These are phyloP conservation scores for Chalciporus pseudorubinellus DNA, from an alignment of 768 basidiomycete genomes.

Conservation along the genomic window DNA sequence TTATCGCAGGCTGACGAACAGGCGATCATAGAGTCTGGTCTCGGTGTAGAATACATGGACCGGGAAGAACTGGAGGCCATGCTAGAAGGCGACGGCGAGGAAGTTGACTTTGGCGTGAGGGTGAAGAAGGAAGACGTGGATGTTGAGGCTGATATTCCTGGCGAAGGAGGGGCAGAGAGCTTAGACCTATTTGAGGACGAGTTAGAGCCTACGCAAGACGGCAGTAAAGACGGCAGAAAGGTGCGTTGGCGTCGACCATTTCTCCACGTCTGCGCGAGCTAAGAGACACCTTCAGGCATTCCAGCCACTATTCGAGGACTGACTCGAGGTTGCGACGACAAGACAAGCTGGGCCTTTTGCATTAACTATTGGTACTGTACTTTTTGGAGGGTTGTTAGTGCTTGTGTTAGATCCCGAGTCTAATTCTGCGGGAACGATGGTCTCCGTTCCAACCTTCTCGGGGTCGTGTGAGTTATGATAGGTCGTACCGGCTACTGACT, in stretches of 20 bases:
- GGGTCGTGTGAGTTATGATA: too few species aligned
- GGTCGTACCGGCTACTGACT: not conserved
- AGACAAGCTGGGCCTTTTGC: not conserved
- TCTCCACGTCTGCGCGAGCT: not conserved
- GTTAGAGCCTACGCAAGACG: constrained; percentile 33
- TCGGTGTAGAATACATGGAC: constrained; percentile 68
- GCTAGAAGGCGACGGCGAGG: constrained; percentile 35
- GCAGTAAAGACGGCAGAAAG: constrained; percentile 22
- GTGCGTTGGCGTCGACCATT: constrained; percentile 4
- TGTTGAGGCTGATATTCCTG: not conserved
- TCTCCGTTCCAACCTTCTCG: not conserved
- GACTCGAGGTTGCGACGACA: constrained; percentile 1
- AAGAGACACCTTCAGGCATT: constrained; percentile 20
- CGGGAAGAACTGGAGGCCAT: constrained; percentile 54
- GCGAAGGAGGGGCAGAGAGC: constrained; percentile 18
- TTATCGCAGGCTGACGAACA: constrained; percentile 55
- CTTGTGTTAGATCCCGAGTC: too few species aligned
- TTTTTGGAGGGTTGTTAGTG: not conserved
- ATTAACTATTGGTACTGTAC: not conserved
- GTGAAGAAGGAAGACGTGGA: constrained; percentile 2
- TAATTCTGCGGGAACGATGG: too few species aligned
- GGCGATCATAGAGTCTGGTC: constrained; percentile 55
- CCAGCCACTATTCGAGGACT: constrained; percentile 35
- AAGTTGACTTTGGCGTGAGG: constrained; percentile 27
- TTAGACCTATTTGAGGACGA: constrained; percentile 34